Evolutionary conservation across 1,284 basidiomycete genomes (phyloP).

Genomic region (Filobasidium uniguttulatum): DNA sequence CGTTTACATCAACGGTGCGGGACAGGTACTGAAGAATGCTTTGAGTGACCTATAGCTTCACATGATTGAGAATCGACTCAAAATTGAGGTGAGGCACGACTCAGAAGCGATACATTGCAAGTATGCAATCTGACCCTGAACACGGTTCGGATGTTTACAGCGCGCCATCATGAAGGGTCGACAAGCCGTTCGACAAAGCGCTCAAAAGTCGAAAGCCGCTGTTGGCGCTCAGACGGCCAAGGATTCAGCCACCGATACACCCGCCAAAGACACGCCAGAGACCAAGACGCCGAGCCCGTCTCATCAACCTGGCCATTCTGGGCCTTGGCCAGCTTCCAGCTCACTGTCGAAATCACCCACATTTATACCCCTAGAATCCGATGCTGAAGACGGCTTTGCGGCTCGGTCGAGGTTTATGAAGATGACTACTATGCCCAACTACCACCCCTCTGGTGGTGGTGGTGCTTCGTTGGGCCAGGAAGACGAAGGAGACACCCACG

Average conservation of each 20-base stretch:
- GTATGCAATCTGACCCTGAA: not conserved
- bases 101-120: too few relatives aligned
- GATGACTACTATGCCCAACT: conserved; percentile 7
- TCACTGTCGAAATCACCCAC: not conserved
- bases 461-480: too few relatives aligned
- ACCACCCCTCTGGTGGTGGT: too few relatives aligned
- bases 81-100: conserved; percentile 26
- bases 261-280: conserved; percentile 10
- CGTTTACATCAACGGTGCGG: not conserved
- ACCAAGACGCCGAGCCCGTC: conserved; percentile 1
- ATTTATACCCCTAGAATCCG: conserved; percentile 35
- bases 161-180: conserved; percentile 70
- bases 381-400: conserved; percentile 35
- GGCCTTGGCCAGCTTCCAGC: too few relatives aligned
- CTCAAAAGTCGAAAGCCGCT: conserved; percentile 26
- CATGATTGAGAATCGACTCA: conserved; percentile 73
- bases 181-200: conserved; percentile 50
- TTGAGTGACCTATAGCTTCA: conserved; percentile 47
- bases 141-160: conserved; percentile 44
- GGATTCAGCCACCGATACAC: not conserved
- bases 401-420: conserved; percentile 17
- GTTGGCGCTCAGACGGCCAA: not conserved
- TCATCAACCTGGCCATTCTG: conserved; percentile 4
- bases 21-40: not conserved
- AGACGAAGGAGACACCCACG: not conserved